These are phyloP conservation scores for Cymodocea nodosa DNA, from an alignment of 116 monocot genomes.

Conservation along the genomic window DNA sequence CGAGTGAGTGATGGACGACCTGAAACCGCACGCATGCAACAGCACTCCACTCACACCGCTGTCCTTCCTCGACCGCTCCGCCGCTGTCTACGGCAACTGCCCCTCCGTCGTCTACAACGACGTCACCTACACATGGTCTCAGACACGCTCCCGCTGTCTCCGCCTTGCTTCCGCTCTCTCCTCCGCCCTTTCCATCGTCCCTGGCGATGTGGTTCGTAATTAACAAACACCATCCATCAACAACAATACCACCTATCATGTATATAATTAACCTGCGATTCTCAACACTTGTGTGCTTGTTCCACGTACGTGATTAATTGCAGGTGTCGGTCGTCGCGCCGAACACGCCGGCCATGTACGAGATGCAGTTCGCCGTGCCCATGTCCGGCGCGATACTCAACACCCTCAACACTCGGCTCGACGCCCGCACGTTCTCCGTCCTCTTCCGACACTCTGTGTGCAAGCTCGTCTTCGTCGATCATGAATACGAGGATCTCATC, in stretches of 20 bases:
- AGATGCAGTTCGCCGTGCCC: constrained; percentile 25
- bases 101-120: constrained; percentile 45
- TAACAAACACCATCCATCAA: too few species aligned
- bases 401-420: constrained; percentile 22
- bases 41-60: constrained; percentile 64
- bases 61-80: constrained; percentile 59
- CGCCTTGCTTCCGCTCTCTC: constrained; percentile 77
- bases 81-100: constrained; percentile 56
- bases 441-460: constrained; percentile 14
- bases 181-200: constrained; percentile 38
- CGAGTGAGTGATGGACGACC: constrained; percentile 6
- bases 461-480: constrained; percentile 21
- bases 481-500: constrained; percentile 20
- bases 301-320: too few species aligned
- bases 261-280: too few species aligned
- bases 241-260: too few species aligned
- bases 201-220: too few species aligned
- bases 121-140: constrained; percentile 63
- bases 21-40: constrained; percentile 42
- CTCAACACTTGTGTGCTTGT: too few species aligned
- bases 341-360: constrained; percentile 2
- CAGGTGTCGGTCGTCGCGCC: constrained; percentile 27
- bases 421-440: constrained; percentile 8
- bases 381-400: constrained; percentile 25
- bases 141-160: constrained; percentile 69